Evolutionary conservation across 352 stramenopile genomes (phyloP), one percentile per base, ranked within the genome.

Genomic region (Peronospora belbahrii): DNA sequence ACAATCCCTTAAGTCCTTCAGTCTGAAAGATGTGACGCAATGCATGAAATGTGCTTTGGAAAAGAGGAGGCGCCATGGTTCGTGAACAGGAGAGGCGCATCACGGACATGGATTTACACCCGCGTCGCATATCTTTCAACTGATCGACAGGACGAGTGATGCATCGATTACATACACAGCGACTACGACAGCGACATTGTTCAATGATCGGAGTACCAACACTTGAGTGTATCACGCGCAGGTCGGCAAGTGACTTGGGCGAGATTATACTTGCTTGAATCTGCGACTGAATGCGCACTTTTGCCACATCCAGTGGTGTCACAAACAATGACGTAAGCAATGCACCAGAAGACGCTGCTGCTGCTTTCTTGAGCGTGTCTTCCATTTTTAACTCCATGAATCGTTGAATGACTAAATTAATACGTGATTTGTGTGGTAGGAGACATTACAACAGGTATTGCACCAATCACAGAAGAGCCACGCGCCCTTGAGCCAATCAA

Each of bases 251-350:
- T 42, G 52, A 27, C 37, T 53, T 62, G 15, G 24, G 22, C 5
- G 37, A 10, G 27, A n/a, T 13, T 19, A 57, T 17, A n/a, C 33
- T 6, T n/a, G 34, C 52, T 17, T 65, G 62, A 28, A 85, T 63
- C 59, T 91, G 79, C 18, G 78, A 69, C 56, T 91, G 80, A 30
- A 91, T 70, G 25, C 80, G 80, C 35, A 89, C 76, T 45, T 91
- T 91, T 35, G 70, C 80, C 23, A 91, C 80, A 47, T 91, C 80
- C 31, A 91, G 42, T n/a, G 80, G 80, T 27, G 74, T 91, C 24
- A 88, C 74, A 47, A 91, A 88, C n/a, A 91, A 59, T 48, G 79
- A 91, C 53, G 79, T 88, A 24, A 88, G 47, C 25, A 88, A 59
- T 36, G 77, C 79, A 30, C 79, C 79, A 0, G 59, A 63, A 15